These are phyloP conservation scores for Incumbomyces lentus DNA, from an alignment of 2,329 filamentous ascomycete genomes.

Conservation along the genomic window DNA sequence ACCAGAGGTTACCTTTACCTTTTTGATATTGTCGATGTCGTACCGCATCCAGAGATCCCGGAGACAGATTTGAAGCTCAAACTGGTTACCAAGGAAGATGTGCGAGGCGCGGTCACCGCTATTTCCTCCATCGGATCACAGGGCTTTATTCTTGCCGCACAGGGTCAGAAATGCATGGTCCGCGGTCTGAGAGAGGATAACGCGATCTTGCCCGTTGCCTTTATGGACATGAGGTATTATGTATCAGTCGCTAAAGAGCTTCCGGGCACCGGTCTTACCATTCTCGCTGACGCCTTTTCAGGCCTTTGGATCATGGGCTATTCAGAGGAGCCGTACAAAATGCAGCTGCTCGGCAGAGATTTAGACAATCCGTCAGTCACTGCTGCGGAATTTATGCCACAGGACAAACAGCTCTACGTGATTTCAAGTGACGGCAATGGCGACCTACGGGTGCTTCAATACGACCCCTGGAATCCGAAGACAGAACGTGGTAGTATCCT, in stretches of 20 bases:
- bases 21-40: slow-evolving; percentile 83
- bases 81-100: slow-evolving; percentile 77
- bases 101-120: slow-evolving; percentile 83
- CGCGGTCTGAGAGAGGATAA: slow-evolving; percentile 92
- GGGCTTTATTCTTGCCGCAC: slow-evolving; percentile 78
- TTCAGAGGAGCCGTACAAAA: slow-evolving; percentile 90
- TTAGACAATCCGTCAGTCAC: slow-evolving; percentile 67
- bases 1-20: slow-evolving; percentile 78
- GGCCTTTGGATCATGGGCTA: slow-evolving; percentile 95
- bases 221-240: slow-evolving; percentile 95
- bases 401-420: slow-evolving; percentile 60
- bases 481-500: slow-evolving; percentile 81
- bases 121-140: slow-evolving; percentile 76
- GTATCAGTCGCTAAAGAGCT: slow-evolving; percentile 78
- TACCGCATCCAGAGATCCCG: slow-evolving; percentile 73
- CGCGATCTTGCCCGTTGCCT: slow-evolving; percentile 82
- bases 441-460: slow-evolving; percentile 81
- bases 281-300: slow-evolving; percentile 84
- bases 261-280: slow-evolving; percentile 69
- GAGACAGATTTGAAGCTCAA: slow-evolving; percentile 82
- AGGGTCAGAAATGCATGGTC: slow-evolving; percentile 97
- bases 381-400: slow-evolving; percentile 73
- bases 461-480: slow-evolving; percentile 92
- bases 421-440: slow-evolving; percentile 74
- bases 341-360: slow-evolving; percentile 86